A percentile compares a stretch with the other conserved stretches of the same genome.
phyloP scores from a whole-genome alignment of 345 rosid genomes.

The Kandelia obovata region DNA sequence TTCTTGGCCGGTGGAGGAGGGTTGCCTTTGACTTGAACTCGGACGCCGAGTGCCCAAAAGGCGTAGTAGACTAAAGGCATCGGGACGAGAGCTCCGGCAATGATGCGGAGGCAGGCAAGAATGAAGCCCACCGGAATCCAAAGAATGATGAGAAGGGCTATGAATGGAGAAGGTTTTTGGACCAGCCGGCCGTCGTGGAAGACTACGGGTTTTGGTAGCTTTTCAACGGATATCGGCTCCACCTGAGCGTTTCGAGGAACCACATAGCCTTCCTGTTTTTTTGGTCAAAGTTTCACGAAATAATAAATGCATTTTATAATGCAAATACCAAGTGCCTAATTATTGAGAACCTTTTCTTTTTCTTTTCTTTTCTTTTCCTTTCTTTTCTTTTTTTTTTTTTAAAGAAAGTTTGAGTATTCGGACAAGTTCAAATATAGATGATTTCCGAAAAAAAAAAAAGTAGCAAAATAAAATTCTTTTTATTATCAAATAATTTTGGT shows the following conservation, averaged over 20 bases:
- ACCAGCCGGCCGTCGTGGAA: conserved; percentile 84
- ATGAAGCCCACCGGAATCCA: conserved; percentile 70
- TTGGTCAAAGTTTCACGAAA: neutral
- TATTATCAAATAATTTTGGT: no score
- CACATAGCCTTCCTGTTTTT: conserved; percentile 37
- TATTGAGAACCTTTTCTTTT: no score
- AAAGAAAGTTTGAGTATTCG: no score
- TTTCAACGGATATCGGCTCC: conserved; percentile 22
- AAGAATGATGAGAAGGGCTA: conserved; percentile 45
- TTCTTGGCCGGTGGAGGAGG: conserved; percentile 53
- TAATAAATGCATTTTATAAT: no score
- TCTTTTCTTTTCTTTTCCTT: no score
- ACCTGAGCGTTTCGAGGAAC: conserved; percentile 25
- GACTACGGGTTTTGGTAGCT: conserved; percentile 51
- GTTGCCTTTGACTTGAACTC: conserved; percentile 50
- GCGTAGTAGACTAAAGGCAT: conserved; percentile 54
- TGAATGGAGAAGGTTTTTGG: conserved; percentile 54
- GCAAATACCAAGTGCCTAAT: no score
- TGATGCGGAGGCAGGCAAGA: conserved; percentile 48
- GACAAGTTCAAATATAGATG: no score
- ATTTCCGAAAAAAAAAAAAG: no score
- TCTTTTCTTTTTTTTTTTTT: no score
- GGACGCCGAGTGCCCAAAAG: conserved; percentile 52
- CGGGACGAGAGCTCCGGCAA: conserved; percentile 60
- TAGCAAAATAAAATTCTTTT: no score